A percentile compares a stretch with the other conserved stretches of the same genome.
Evolutionary conservation across 495 filamentous ascomycete genomes (phyloP).

Genomic region (Tuber calosporum): DNA sequence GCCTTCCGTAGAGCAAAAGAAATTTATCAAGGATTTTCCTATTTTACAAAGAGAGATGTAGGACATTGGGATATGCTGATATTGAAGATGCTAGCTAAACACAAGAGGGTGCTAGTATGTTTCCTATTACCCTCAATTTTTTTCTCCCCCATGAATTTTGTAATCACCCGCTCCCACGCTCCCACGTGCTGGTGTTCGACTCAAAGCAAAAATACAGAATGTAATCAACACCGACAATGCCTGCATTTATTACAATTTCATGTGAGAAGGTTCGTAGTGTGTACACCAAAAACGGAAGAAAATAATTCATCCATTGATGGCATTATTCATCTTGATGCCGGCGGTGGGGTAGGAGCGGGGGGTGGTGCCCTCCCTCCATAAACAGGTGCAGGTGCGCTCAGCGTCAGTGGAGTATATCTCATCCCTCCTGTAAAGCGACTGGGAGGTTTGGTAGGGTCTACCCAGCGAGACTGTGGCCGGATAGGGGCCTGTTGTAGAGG

Average conservation of each 20-base stretch:
- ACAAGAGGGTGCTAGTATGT: neutral
- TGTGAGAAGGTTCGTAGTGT: neutral
- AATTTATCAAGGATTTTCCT: neutral
- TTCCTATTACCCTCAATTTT: neutral
- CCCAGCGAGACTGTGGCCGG: neutral
- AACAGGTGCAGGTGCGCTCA: neutral
- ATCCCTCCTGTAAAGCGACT: neutral
- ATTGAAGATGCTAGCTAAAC: neutral
- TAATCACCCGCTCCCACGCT: neutral
- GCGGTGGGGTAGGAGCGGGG: neutral
- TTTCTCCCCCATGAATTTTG: neutral
- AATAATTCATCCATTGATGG: neutral
- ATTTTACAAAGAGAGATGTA: neutral
- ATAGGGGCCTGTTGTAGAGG: neutral
- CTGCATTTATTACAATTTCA: neutral
- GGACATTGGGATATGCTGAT: neutral
- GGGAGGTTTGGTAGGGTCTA: conserved; percentile 3
- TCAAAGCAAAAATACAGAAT: neutral
- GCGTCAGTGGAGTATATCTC: neutral
- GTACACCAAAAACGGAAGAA: neutral
- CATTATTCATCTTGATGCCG: neutral
- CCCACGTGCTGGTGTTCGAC: neutral
- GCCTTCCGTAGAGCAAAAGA: neutral
- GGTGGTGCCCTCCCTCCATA: neutral
- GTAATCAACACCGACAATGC: neutral